Evolutionary conservation across 163 green algal species (phyloP).

Genomic region (Smithsoniella earleae): DNA sequence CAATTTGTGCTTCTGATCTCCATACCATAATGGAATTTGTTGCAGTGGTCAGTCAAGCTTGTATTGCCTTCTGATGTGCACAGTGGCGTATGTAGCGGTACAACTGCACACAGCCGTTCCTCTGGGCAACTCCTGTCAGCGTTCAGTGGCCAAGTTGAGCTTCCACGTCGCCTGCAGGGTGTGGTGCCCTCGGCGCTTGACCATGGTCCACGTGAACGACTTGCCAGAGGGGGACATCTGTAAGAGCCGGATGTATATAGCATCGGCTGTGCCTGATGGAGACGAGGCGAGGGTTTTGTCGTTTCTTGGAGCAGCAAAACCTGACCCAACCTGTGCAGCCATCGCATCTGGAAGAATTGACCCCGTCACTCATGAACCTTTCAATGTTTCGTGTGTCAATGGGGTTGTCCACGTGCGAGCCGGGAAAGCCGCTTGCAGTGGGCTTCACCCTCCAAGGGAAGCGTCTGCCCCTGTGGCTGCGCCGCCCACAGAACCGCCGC

Average conservation of each 20-base stretch:
- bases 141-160: neutral
- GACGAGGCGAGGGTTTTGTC: neutral
- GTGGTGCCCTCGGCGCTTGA: conserved; percentile 5
- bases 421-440: too few species aligned
- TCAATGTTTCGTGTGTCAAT: neutral
- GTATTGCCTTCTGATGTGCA: too few species aligned
- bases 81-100: too few species aligned
- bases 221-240: neutral
- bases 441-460: too few species aligned
- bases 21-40: neutral
- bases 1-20: neutral
- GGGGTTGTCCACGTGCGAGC: neutral
- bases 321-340: neutral
- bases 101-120: too few species aligned
- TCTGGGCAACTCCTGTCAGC: too few species aligned
- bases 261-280: neutral
- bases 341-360: neutral
- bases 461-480: too few species aligned
- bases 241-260: neutral
- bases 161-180: neutral
- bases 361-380: conserved; percentile 17
- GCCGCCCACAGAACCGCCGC: too few species aligned
- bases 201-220: conserved; percentile 21
- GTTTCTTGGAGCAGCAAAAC: conserved; percentile 12
- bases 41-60: neutral